Base-by-base conservation (phyloP, 768 basidiomycete species). In the Mycena kentingensis region DNA sequence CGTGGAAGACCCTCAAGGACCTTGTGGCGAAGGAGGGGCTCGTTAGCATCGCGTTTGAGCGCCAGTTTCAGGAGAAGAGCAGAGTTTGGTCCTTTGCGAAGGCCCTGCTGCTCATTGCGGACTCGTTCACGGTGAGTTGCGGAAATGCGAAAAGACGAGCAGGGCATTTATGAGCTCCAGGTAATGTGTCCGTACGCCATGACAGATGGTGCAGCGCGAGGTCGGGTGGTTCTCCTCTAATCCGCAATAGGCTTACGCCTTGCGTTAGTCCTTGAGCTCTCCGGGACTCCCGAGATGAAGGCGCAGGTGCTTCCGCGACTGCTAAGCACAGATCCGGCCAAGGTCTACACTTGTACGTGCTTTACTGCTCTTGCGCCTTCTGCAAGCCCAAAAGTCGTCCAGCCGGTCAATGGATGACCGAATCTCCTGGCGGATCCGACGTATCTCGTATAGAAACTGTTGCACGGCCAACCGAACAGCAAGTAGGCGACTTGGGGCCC, bases 391-490 rank as follows among this genome's bases (percentile, higher is more conserved):
- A 83, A 5, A 79, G 90, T 62, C n/a, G n/a, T n/a, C 81, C 87
- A 8, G 61, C 87, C 10, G 89, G 89, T 0, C 89, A 91, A 67
- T 91, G 88, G 88, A 89, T 88, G 88, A 90, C 88, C 3, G 87
- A 90, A 71, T 18, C 79, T 86, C 12, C 24, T n/a, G 88, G 87
- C 29, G 85, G 87, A 2, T 90, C 87, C 10, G 88, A 90, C 60
- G 80, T 90, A 12, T 87, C 85, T 3, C 77, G 81, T 45, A 87
- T 84, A 1, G 88, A 90, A 64, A 90, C 87, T 1, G 72, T 71
- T 0, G 88, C 87, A 2, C 63, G 61, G 21, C 65, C 74, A 2
- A 66, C 73, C 0, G n/a, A 13, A 19, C 19, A 34, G 12, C 51
- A 55, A 35, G 31, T 51, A 5, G 43, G 51, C 19, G 58, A 60